phyloP scores from a whole-genome alignment of 306 rosid genomes.

The Ceratonia siliqua region DNA sequence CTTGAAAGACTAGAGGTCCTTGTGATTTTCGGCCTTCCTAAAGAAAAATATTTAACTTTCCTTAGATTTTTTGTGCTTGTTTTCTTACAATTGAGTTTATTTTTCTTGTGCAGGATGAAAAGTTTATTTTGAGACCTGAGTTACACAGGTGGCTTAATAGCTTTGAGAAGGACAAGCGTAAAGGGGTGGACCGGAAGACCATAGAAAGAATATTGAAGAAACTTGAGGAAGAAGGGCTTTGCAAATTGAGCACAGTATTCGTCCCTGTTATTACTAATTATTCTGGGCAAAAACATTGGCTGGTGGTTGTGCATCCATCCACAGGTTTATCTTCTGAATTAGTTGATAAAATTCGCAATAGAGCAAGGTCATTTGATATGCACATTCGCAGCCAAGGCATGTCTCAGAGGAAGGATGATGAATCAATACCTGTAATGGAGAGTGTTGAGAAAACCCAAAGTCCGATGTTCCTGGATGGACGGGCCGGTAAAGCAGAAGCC shows the following conservation, averaged over 20 bases:
- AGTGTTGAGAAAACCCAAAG: slow-evolving; percentile 66
- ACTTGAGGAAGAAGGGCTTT: slow-evolving; percentile 68
- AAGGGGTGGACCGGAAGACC: slow-evolving; percentile 72
- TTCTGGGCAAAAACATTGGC: slow-evolving; percentile 47
- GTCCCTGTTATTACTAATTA: slow-evolving; percentile 71
- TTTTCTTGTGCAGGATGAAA: slow-evolving; percentile 60
- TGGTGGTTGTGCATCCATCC: slow-evolving; percentile 81
- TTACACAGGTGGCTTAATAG: slow-evolving; percentile 71
- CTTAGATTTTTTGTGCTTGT: slow-evolving; percentile 18
- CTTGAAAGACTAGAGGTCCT: slow-evolving; percentile 78
- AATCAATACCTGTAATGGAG: slow-evolving; percentile 66
- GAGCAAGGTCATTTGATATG: slow-evolving; percentile 69
- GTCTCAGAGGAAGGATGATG: slow-evolving; percentile 54
- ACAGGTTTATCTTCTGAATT: slow-evolving; percentile 64
- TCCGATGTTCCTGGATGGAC: slow-evolving; percentile 43
- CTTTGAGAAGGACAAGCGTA: slow-evolving; percentile 71
- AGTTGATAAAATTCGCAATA: slow-evolving; percentile 73
- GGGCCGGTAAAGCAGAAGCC: slow-evolving; percentile 61
- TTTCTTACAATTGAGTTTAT: slow-evolving; percentile 18
- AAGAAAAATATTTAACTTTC: slow-evolving; percentile 25
- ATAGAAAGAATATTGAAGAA: slow-evolving; percentile 63
- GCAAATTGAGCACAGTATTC: slow-evolving; percentile 65
- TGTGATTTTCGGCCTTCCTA: slow-evolving; percentile 29
- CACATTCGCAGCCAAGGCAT: slow-evolving; percentile 56
- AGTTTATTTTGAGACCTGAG: slow-evolving; percentile 73